These are phyloP conservation scores for Trichoderma asperelloides DNA, from an alignment of 495 filamentous ascomycete genomes.

Conservation along the genomic window DNA sequence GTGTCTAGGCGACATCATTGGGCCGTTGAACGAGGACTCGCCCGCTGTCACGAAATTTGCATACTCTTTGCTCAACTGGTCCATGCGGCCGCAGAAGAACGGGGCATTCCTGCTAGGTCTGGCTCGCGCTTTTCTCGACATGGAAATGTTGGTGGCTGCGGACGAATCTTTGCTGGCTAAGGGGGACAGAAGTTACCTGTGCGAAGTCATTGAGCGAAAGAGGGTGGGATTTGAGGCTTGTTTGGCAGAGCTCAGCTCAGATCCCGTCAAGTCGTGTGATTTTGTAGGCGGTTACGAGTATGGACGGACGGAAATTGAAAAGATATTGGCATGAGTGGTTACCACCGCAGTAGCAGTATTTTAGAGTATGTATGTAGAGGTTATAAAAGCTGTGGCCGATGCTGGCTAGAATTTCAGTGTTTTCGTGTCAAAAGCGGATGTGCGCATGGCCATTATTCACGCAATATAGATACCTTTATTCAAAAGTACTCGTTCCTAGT, in stretches of 20 bases:
- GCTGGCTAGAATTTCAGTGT: not conserved
- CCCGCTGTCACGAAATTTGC: not conserved
- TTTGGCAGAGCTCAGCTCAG: not conserved
- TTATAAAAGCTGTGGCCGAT: not conserved
- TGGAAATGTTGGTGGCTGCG: not conserved
- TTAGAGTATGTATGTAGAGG: not conserved
- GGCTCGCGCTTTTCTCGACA: constrained; percentile 7
- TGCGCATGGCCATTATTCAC: not conserved
- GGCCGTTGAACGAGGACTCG: not conserved
- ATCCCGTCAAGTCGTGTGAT: not conserved
- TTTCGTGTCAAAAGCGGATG: not conserved
- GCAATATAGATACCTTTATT: not conserved
- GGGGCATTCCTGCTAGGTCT: not conserved
- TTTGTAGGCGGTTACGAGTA: not conserved
- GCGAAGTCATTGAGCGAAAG: not conserved
- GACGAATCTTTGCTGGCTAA: not conserved
- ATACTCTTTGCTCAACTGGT: not conserved
- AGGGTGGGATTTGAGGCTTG: not conserved
- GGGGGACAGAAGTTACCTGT: not conserved
- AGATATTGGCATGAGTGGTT: not conserved
- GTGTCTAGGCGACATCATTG: not conserved
- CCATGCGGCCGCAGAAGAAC: not conserved
- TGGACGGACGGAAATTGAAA: not conserved
- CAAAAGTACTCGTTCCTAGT: not conserved
- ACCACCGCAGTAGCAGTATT: not conserved